These are phyloP conservation scores for Aotearoamyces nothofagi DNA, from an alignment of 2,329 filamentous ascomycete genomes.

Conservation along the genomic window DNA sequence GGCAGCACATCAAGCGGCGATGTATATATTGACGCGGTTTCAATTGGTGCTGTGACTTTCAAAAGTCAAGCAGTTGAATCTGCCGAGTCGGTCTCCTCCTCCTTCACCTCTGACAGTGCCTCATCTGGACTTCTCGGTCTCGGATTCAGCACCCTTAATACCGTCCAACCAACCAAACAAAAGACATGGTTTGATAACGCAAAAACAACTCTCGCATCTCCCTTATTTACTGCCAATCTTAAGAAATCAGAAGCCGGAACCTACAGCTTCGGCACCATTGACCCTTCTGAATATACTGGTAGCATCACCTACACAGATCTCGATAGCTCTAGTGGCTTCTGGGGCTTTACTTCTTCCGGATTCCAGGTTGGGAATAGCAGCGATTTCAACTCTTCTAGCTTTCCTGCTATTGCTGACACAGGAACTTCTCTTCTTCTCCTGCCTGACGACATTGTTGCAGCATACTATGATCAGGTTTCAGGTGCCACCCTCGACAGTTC, in stretches of 20 bases:
- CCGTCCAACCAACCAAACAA: conserved; percentile 17
- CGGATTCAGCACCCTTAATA: conserved; percentile 24
- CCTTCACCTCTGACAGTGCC: conserved; percentile 20
- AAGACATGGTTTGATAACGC: conserved; percentile 22
- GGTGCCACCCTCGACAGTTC: conserved; percentile 9
- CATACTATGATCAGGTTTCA: conserved; percentile 20
- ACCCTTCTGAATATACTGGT: conserved; percentile 32
- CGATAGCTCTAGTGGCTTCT: conserved; percentile 30
- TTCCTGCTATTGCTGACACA: conserved; percentile 20
- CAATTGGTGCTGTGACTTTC: conserved; percentile 20
- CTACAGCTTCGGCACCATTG: conserved; percentile 38
- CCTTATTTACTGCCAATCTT: conserved; percentile 36
- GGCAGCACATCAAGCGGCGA: conserved; percentile 21
- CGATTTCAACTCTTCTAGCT: conserved; percentile 26
- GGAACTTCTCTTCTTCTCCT: conserved; percentile 22
- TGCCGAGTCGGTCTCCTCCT: conserved; percentile 18
- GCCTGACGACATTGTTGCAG: conserved; percentile 14
- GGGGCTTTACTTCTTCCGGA: conserved; percentile 28
- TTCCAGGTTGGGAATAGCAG: conserved; percentile 26
- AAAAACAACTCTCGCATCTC: conserved; percentile 25
- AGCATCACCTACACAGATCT: conserved; percentile 31
- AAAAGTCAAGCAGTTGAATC: conserved; percentile 19
- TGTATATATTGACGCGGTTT: conserved; percentile 21
- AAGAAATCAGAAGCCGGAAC: conserved; percentile 26
- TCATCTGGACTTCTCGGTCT: conserved; percentile 49